Conservation (phyloP, 371 early-diverging fungal species). For the Mucor sp. region DNA sequence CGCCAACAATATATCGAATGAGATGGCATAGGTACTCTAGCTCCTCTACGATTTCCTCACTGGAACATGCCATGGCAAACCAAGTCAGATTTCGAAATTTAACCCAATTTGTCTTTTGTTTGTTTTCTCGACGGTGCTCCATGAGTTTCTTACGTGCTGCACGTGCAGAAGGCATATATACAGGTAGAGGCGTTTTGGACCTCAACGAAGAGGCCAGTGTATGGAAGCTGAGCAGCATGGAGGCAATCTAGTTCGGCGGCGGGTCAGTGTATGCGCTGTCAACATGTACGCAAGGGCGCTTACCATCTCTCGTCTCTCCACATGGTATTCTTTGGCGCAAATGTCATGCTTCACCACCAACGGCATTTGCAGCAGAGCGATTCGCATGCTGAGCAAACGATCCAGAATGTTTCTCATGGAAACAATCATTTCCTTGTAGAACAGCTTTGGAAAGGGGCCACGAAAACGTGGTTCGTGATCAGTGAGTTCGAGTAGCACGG, state of each 20-base stretch:
- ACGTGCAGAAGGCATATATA: slow-evolving; percentile 60
- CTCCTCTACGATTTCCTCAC: slow-evolving; percentile 64
- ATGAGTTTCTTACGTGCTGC: slow-evolving; percentile 53
- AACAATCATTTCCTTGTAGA: slow-evolving; percentile 59
- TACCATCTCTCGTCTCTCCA: slow-evolving; percentile 59
- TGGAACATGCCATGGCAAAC: slow-evolving; percentile 53
- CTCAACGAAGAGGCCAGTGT: slow-evolving; percentile 54
- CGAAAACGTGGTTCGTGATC: slow-evolving; percentile 62
- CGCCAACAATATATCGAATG: slow-evolving; percentile 46
- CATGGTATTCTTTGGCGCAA: slow-evolving; percentile 38
- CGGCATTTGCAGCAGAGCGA: slow-evolving; percentile 54
- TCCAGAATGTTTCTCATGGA: slow-evolving; percentile 58
- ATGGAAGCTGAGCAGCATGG: slow-evolving; percentile 50
- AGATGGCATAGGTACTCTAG: slow-evolving; percentile 46
- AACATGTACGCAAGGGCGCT: neutral
- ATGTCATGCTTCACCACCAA: slow-evolving; percentile 45
- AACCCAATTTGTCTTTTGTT: slow-evolving; percentile 28
- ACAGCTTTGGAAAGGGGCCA: slow-evolving; percentile 58
- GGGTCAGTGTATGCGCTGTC: neutral
- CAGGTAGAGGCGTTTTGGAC: slow-evolving; percentile 58
- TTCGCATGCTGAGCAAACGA: slow-evolving; percentile 56
- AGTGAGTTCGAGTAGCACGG: slow-evolving; percentile 54
- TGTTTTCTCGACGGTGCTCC: slow-evolving; percentile 43
- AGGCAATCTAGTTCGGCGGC: slow-evolving; percentile 30
- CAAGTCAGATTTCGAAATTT: slow-evolving; percentile 47